phyloP scores from a whole-genome alignment of 1,139 yeast species.

The Suhomyces guaymorum region DNA sequence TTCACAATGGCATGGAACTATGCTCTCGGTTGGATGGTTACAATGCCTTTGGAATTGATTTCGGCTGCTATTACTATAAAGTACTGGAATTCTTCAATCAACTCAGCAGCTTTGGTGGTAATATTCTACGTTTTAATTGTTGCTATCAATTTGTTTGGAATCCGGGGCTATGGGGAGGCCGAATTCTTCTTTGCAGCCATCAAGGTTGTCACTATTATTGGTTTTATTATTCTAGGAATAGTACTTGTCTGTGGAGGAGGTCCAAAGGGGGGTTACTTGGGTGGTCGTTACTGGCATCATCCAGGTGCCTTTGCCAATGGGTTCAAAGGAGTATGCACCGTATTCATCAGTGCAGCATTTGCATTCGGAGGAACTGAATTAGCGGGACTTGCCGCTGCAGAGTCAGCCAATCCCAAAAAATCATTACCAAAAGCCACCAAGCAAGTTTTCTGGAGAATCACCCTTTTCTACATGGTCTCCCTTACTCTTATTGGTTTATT shows the following conservation, averaged over 20 bases:
- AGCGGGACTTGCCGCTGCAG: conserved; percentile 46
- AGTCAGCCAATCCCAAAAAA: conserved; percentile 45
- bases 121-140: conserved; percentile 35
- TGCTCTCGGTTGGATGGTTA: conserved; percentile 73
- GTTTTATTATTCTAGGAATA: conserved; percentile 40
- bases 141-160: conserved; percentile 35
- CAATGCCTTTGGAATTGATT: conserved; percentile 69
- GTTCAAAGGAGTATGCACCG: conserved; percentile 41
- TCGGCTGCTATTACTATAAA: conserved; percentile 47
- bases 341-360: conserved; percentile 43
- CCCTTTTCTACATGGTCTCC: conserved; percentile 61
- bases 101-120: conserved; percentile 40
- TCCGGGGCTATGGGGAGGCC: conserved; percentile 44
- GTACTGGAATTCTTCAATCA: conserved; percentile 31
- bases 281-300: conserved; percentile 47
- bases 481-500: conserved; percentile 59
- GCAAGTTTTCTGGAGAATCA: conserved; percentile 69
- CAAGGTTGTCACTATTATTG: conserved; percentile 36
- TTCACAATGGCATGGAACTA: conserved; percentile 78
- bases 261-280: conserved; percentile 34
- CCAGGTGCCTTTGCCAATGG: conserved; percentile 44
- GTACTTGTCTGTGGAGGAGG: conserved; percentile 41
- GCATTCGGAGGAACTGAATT: conserved; percentile 45
- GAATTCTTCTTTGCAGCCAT: conserved; percentile 37
- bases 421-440: conserved; percentile 66